Conservation (phyloP, 2,329 filamentous ascomycete species). For the Fusarium sp. region DNA sequence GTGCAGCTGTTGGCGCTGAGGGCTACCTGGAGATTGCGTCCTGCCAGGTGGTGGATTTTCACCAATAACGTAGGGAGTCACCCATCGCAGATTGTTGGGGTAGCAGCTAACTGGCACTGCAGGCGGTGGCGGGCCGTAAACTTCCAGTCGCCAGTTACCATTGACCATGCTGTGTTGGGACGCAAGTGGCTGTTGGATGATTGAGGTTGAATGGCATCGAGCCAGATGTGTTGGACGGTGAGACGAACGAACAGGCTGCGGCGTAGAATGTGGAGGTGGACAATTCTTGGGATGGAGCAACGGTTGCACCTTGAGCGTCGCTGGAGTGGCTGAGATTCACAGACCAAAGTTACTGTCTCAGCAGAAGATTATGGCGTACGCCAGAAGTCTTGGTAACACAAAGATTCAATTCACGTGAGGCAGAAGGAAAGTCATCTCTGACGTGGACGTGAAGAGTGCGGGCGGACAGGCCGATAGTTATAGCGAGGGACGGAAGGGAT, state of each 20-base stretch:
- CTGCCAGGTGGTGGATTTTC: constrained; percentile 55
- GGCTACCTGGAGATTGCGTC: constrained; percentile 35
- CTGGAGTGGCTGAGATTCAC: constrained; percentile 23
- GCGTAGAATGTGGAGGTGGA: constrained; percentile 32
- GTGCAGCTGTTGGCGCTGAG: constrained; percentile 44
- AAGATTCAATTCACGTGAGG: constrained; percentile 25
- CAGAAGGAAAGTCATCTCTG: constrained; percentile 33
- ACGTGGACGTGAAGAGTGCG: constrained; percentile 33
- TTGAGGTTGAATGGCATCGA: constrained; percentile 29
- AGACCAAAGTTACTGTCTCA: constrained; percentile 41
- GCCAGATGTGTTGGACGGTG: constrained; percentile 18
- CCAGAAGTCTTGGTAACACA: constrained; percentile 36
- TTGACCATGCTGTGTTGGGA: constrained; percentile 52
- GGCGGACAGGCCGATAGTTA: constrained; percentile 39
- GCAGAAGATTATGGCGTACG: constrained; percentile 40
- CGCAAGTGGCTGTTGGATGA: constrained; percentile 38
- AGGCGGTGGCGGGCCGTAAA: constrained; percentile 46
- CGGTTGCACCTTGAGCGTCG: constrained; percentile 10
- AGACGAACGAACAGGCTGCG: constrained; percentile 18
- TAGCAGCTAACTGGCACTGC: constrained; percentile 48
- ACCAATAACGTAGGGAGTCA: constrained; percentile 57
- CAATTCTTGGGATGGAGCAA: constrained; percentile 4
- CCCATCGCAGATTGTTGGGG: constrained; percentile 51
- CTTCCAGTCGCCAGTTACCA: constrained; percentile 51
- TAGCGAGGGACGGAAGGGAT: constrained; percentile 32